Evolutionary conservation across 2,329 filamentous ascomycete species (phyloP), one percentile per base, ranked within the genome.

Genomic region (Trichoderma polysporum): DNA sequence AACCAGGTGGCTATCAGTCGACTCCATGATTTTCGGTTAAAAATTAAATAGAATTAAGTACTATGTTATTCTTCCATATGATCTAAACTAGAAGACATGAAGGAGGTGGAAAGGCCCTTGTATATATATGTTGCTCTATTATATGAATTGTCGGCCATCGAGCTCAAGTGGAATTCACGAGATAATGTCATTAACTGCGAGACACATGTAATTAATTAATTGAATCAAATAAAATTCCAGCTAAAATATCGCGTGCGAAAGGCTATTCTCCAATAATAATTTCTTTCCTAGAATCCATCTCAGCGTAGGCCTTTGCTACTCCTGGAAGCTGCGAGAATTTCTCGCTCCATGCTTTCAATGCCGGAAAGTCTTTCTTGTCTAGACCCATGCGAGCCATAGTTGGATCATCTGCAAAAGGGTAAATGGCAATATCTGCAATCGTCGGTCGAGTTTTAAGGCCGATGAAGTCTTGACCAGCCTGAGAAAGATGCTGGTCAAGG

Each of bases 341-440:
- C 59, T 61, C 64, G 45, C 68, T 69, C 68, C 68, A 69, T 15
- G 52, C 59, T 53, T 66, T 62, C n/a, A 69, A 35, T 2, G 63
- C 41, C 6, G 68, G 68, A 49, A 53, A 69, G 4, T 68, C 53
- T 27, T 45, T 47, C 25, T 68, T 68, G 45, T 66, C 54, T 7
- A 69, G 2, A 4, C 54, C 53, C 25, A 62, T 67, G n/a, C 49
- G 45, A 17, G 29, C 41, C 45, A 60, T 64, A n/a, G 64, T 67
- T 25, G 57, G 59, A 22, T 66, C 67, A n/a, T 69, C 57, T 0
- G 67, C 67, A 22, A 70, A 59, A 10, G 68, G 68, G 8, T 56
- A 59, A 19, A 67, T 69, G 4, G 68, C 57, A 60, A 70, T 67
- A 39, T 70, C 68, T 4, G 68, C 68, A 37, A 70, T 61, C 8